Evolutionary conservation across 2,329 filamentous ascomycete species (phyloP), one percentile per base, ranked within the genome.

Genomic region (Cladosporium halotolerans): DNA sequence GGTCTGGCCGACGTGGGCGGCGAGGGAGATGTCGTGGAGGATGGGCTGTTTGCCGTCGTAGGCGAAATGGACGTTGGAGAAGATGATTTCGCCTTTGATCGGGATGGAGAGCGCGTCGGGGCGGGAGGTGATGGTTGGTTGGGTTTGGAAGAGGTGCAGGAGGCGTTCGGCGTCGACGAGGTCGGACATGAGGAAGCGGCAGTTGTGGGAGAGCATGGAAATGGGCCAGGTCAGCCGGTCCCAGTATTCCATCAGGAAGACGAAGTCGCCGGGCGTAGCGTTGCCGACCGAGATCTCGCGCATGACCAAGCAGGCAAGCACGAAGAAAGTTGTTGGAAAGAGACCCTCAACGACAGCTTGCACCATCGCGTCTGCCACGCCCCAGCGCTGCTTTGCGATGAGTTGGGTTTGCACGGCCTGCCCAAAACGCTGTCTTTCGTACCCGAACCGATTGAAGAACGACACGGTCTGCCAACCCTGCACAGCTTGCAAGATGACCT

Each of bases 171-270:
- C 82, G 60, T 87, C 81, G 36, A 87, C 79, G 23, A 88, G 69
- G 9, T 51, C 45, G 80, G 48, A 51, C 48, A 51, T 51, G 19
- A 51, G 31, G 32, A 43, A 51, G 4, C 40, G 40, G 41, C 48
- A 51, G 33, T 51, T 76, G 16, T 71, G 69, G 3, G 74, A 72
- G 31, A 82, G 68, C 44, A 72, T 70, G 18, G 72, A 70, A 53
- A 78, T 76, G 28, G 74, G 76, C 58, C 70, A 75, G 1, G 74
- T 73, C 39, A 83, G 71, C 10, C 72, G 71, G n/a, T 72, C 70
- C 84, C 84, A 88, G 66, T 86, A 88, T 33, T 79, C 76, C 13
- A 85, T 72, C 23, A 88, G 68, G 14, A 83, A 82, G 4, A 87
- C 79, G 56, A 88, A 83, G 55, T 77, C 78, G 39, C 83, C 83